Evolutionary conservation across 2,329 filamentous ascomycete genomes (phyloP).

Genomic region (Colletotrichum tanaceti): DNA sequence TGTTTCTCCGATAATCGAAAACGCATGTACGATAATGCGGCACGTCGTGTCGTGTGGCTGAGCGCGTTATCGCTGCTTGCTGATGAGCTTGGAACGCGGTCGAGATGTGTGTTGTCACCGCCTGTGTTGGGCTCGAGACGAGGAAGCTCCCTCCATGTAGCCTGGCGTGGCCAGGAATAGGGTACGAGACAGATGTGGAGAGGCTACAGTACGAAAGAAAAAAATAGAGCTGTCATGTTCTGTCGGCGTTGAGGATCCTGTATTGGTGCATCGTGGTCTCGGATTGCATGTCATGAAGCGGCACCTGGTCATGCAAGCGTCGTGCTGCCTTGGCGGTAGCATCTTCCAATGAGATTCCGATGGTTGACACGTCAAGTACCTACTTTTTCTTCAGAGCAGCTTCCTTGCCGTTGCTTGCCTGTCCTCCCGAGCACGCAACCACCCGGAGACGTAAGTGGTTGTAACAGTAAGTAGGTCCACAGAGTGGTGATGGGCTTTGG

Average conservation of each 20-base stretch:
- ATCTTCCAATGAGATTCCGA: constrained; percentile 4
- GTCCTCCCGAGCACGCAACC: no score
- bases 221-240: constrained; percentile 12
- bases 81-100: background rate
- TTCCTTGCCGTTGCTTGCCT: background rate
- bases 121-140: background rate
- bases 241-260: constrained; percentile 6
- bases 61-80: constrained; percentile 2
- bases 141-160: constrained; percentile 28
- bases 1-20: background rate
- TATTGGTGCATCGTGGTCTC: constrained; percentile 12
- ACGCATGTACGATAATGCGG: constrained; percentile 33
- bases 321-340: background rate
- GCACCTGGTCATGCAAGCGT: constrained; percentile 1
- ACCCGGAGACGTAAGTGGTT: background rate
- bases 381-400: constrained; percentile 6
- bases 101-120: constrained; percentile 13
- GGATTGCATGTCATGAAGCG: constrained; percentile 6
- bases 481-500: background rate
- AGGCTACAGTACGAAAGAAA: background rate
- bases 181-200: background rate
- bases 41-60: constrained; percentile 22
- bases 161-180: constrained; percentile 12
- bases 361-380: constrained; percentile 10
- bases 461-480: background rate